A percentile compares a stretch with the other conserved stretches of the same genome.
phyloP scores from a whole-genome alignment of 306 rosid species.

The Sophora flavescens region DNA sequence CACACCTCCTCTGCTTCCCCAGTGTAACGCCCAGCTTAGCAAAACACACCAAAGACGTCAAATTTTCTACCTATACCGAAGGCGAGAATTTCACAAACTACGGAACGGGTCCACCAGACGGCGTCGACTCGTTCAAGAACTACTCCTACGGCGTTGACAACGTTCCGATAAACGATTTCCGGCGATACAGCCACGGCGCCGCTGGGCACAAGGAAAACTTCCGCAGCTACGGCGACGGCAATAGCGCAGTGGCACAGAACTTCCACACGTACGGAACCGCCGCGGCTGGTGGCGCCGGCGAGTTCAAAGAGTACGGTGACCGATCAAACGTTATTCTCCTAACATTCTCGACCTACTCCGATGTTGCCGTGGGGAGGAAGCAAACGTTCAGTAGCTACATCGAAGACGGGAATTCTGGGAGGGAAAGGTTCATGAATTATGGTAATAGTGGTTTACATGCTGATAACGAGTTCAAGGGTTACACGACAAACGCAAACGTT shows the following conservation, averaged over 20 bases:
- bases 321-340: constrained; percentile 63
- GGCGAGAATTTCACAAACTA: constrained; percentile 74
- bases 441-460: constrained; percentile 62
- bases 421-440: constrained; percentile 64
- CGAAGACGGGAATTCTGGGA: constrained; percentile 67
- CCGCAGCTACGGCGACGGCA: constrained; percentile 50
- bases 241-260: constrained; percentile 66
- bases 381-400: constrained; percentile 67
- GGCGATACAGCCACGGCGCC: constrained; percentile 76
- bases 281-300: constrained; percentile 67
- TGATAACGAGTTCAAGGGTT: constrained; percentile 54
- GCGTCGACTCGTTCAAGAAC: constrained; percentile 69
- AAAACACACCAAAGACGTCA: constrained; percentile 52
- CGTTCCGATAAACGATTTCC: constrained; percentile 64
- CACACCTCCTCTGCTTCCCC: constrained; percentile 77
- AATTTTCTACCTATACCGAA: constrained; percentile 53
- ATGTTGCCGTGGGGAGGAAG: constrained; percentile 56
- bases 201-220: constrained; percentile 63
- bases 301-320: constrained; percentile 58
- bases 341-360: constrained; percentile 69
- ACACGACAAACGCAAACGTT: constrained; percentile 65
- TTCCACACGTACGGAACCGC: constrained; percentile 65
- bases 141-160: constrained; percentile 51
- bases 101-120: constrained; percentile 60
- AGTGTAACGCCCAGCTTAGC: constrained; percentile 55